Conservation (phyloP, 192 early-diverging fungal genomes). For the Umbelopsis vinacea region DNA sequence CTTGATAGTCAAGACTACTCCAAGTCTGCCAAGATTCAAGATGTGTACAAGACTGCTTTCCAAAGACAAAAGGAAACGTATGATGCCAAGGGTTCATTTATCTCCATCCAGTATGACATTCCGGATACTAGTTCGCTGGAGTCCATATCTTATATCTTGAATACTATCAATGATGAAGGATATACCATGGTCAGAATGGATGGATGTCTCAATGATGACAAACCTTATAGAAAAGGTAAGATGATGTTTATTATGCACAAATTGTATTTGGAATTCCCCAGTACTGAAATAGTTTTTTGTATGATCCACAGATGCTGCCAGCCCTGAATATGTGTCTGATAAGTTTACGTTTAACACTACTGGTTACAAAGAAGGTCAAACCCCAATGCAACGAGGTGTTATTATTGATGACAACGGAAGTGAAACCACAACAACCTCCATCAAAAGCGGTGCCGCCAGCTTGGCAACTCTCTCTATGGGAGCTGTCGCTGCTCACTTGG, state of each 20-base stretch:
- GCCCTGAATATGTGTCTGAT: conserved; percentile 44
- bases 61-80: conserved; percentile 49
- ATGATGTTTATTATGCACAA: not conserved
- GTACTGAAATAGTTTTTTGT: not conserved
- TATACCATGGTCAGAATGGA: conserved; percentile 59
- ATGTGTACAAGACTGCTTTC: conserved; percentile 47
- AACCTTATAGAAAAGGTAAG: conserved; percentile 52
- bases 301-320: conserved; percentile 25
- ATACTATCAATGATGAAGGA: conserved; percentile 49
- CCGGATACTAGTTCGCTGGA: conserved; percentile 46
- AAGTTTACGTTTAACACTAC: conserved; percentile 46
- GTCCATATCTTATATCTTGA: conserved; percentile 46
- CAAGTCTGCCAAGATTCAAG: conserved; percentile 36
- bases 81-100: conserved; percentile 52
- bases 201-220: conserved; percentile 50
- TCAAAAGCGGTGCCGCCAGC: not conserved
- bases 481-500: not conserved
- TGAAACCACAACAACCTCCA: not conserved
- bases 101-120: conserved; percentile 55
- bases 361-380: conserved; percentile 50
- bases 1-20: conserved; percentile 53
- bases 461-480: not conserved
- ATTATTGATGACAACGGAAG: not conserved
- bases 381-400: conserved; percentile 19
- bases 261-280: not conserved